A percentile compares a stretch with the other conserved stretches of the same genome.
Conservation (phyloP, 2,329 filamentous ascomycete genomes). For the Leptographium flavum region DNA sequence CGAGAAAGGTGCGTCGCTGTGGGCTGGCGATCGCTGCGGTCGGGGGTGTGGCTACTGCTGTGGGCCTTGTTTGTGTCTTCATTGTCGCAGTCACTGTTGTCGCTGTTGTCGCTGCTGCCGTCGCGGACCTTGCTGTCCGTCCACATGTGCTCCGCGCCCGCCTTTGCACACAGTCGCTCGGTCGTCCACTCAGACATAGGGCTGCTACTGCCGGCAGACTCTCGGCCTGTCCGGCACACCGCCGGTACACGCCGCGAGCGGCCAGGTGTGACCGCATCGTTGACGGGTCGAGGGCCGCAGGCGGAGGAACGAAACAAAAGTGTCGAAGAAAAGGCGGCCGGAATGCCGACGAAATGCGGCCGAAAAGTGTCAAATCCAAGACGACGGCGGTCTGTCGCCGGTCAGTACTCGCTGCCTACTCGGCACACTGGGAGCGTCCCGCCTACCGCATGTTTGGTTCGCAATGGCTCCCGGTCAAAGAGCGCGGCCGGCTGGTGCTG, state of each 20-base stretch:
- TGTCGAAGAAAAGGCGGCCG: neutral
- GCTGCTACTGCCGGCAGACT: neutral
- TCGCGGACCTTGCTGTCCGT: neutral
- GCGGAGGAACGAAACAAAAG: neutral
- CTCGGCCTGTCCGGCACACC: slow-evolving; percentile 29
- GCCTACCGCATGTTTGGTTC: too few species aligned
- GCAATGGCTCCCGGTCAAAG: neutral
- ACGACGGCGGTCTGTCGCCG: neutral
- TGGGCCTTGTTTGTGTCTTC: neutral
- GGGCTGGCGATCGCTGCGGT: neutral
- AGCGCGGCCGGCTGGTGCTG: neutral
- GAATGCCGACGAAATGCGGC: neutral
- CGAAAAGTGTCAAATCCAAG: neutral
- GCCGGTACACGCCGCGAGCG: slow-evolving; percentile 41
- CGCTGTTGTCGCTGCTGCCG: neutral
- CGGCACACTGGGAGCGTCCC: too few species aligned
- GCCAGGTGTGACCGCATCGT: slow-evolving; percentile 45
- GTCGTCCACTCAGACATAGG: neutral
- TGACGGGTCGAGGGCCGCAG: neutral
- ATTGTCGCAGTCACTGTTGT: neutral
- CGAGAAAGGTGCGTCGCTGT: slow-evolving; percentile 44
- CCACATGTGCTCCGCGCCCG: neutral
- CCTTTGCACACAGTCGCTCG: neutral
- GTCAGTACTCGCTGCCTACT: too few species aligned
- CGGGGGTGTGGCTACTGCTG: too few species aligned